phyloP scores from a whole-genome alignment of 208 protist genomes.

The Acanthamoeba sp. region DNA sequence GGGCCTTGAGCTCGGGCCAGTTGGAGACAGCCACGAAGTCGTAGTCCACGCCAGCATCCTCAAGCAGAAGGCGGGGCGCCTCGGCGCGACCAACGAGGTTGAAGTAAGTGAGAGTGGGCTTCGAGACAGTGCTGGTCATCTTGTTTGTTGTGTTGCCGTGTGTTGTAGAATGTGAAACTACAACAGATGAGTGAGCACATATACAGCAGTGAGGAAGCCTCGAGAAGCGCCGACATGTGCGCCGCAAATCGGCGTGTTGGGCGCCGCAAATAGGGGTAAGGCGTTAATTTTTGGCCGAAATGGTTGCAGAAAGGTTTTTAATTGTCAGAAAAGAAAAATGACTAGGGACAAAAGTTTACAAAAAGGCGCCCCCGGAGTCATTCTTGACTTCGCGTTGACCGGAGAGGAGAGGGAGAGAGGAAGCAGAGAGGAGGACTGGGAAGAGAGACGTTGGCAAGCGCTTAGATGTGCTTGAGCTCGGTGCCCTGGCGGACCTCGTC shows the following conservation, averaged over 20 bases:
- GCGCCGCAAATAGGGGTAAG: too few relatives aligned
- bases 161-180: too few relatives aligned
- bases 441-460: neutral
- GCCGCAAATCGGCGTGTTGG: too few relatives aligned
- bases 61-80: neutral
- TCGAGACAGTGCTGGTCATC: neutral
- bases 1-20: slow-evolving; percentile 11
- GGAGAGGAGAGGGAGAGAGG: too few relatives aligned
- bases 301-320: too few relatives aligned
- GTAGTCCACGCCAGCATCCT: slow-evolving; percentile 30
- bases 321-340: too few relatives aligned
- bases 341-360: neutral
- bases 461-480: slow-evolving; percentile 67
- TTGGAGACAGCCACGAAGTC: slow-evolving; percentile 18
- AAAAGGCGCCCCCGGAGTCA: neutral
- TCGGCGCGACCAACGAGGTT: neutral
- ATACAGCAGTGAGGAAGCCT: too few relatives aligned
- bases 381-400: neutral
- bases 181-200: too few relatives aligned
- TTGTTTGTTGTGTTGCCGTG: neutral
- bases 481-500: slow-evolving; percentile 44
- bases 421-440: neutral
- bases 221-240: too few relatives aligned
- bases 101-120: slow-evolving; percentile 45
- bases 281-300: too few relatives aligned